Conservation (phyloP, 441 rosid genomes). For the Jatropha podagrica region DNA sequence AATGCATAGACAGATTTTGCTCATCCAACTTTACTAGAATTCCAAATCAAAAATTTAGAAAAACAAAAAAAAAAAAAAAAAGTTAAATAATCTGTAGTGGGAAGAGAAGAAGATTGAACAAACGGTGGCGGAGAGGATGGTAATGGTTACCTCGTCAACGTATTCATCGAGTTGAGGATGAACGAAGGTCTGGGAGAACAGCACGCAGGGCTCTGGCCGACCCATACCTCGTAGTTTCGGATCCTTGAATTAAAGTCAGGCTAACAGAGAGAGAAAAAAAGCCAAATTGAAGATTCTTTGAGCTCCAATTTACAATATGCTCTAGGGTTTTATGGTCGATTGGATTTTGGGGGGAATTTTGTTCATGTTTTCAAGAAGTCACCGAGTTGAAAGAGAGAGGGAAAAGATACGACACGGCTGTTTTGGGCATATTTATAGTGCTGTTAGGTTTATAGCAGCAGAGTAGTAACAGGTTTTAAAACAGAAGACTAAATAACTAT, state of each 20-base stretch:
- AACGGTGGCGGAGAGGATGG: background rate
- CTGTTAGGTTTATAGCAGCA: no score
- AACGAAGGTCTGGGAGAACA: slow-evolving; percentile 89
- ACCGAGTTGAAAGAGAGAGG: background rate
- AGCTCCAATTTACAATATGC: no score
- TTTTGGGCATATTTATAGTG: background rate
- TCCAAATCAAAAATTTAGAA: background rate
- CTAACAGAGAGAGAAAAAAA: no score
- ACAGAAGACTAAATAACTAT: no score
- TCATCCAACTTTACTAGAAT: background rate
- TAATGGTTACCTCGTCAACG: slow-evolving; percentile 81
- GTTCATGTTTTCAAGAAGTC: background rate
- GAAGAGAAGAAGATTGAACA: background rate
- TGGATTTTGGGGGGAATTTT: background rate
- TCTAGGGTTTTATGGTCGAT: slow-evolving; percentile 9
- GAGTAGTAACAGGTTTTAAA: no score
- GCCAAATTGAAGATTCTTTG: no score
- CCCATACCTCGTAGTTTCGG: slow-evolving; percentile 45
- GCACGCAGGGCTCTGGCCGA: slow-evolving; percentile 89
- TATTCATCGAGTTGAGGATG: slow-evolving; percentile 96
- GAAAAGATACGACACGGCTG: background rate
- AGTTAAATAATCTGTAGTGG: background rate
- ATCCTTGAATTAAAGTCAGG: background rate
- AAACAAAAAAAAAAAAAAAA: background rate
- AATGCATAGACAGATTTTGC: background rate